These are phyloP conservation scores for Aspergillus ochraceus DNA, from an alignment of 2,329 filamentous ascomycete genomes.

Conservation along the genomic window DNA sequence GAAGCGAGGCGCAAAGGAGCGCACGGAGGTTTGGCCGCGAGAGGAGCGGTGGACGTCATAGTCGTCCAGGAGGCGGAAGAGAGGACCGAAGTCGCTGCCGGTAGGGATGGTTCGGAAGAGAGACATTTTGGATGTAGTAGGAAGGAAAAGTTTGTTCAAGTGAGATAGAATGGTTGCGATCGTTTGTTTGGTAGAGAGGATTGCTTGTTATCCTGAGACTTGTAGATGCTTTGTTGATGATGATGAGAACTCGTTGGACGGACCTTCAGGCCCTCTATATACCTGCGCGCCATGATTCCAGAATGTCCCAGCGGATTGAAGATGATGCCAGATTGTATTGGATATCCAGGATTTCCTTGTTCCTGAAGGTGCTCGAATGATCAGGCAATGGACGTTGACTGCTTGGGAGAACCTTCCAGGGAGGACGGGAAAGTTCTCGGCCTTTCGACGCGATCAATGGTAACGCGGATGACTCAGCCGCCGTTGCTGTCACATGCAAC, in stretches of 20 bases:
- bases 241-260: constrained; percentile 6
- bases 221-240: constrained; percentile 7
- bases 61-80: constrained; percentile 50
- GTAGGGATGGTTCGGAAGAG: constrained; percentile 31
- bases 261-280: constrained; percentile 20
- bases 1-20: constrained; percentile 45
- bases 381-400: neutral
- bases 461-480: too few relatives aligned
- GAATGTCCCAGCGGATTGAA: constrained; percentile 10
- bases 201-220: neutral
- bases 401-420: neutral
- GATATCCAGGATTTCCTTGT: neutral
- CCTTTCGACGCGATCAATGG: neutral
- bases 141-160: neutral
- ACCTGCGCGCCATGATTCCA: constrained; percentile 13
- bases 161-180: neutral
- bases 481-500: too few relatives aligned
- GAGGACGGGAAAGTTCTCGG: neutral
- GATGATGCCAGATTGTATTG: constrained; percentile 3
- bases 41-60: constrained; percentile 38
- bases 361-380: neutral
- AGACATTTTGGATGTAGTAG: constrained; percentile 30
- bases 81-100: constrained; percentile 41
- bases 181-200: neutral
- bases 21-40: constrained; percentile 22